Base-by-base conservation (phyloP, 106 monocot species). In the Acanthochlamys bracteata region DNA sequence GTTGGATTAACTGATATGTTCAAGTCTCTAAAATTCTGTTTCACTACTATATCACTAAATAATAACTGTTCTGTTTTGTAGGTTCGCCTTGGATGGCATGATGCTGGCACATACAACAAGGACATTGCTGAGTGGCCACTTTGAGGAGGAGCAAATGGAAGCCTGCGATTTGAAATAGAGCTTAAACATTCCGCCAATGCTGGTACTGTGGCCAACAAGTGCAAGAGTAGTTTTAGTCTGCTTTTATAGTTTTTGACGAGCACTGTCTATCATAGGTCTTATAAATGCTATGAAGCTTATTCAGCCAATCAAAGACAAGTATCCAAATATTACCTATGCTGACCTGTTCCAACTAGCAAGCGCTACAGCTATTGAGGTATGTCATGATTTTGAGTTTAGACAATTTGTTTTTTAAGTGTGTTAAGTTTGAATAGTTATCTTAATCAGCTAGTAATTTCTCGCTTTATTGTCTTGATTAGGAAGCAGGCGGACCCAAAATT, bases 51-150 rank as follows among this genome's bases (percentile, higher is more conserved):
- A 3, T 3, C n/a, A 63, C 40, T 45, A 41, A 10, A 4, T 41
- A 42, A 16, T 58, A 56, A 14, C 40, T 59, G 25, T 40, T 24
- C 68, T 55, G 45, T 6, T 33, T 1, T 33, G 54, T 55, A 90
- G 96, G 79, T 96, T 68, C 90, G 96, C 10, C 72, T 96, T 13
- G 96, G 96, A 46, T 96, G 96, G 96, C 96, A 96, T 71, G 96
- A 96, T 81, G 61, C 96, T 60, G 96, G 96, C 40, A 96, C 96
- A 7, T 96, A 91, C 68, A 87, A 96, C 59, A 96, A 91, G 80
- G 90, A 88, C 68, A 90, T 96, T 66, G 76, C 80, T 39, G 91
- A 90, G 55, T 96, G 83, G 80, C 96, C 96, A 25, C 75, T 80
- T 58, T 67, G 90, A 66, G 96, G 96, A 26, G 96, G 96, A 70